These are phyloP conservation scores for Paspalum notatum DNA, from an alignment of 176 grass and related monocot species.

Conservation along the genomic window DNA sequence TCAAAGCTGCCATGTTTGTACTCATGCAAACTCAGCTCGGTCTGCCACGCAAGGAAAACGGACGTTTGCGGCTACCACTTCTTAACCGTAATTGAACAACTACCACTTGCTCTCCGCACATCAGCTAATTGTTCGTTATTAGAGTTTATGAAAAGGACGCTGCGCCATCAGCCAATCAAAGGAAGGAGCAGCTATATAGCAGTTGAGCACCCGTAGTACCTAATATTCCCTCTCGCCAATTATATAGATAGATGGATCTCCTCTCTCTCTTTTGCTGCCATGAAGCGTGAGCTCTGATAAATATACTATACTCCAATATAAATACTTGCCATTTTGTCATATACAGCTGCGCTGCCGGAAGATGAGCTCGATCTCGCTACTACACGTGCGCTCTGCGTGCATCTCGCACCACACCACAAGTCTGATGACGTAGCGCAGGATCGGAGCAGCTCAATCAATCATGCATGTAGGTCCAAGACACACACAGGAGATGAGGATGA, in stretches of 20 bases:
- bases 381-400: neutral
- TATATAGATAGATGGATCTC: too few relatives aligned
- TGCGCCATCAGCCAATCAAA: too few relatives aligned
- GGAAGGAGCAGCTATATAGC: too few relatives aligned
- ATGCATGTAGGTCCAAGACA: neutral
- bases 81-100: too few relatives aligned
- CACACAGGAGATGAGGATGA: neutral
- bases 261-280: neutral
- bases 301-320: neutral
- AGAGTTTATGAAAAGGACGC: too few relatives aligned
- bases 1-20: too few relatives aligned
- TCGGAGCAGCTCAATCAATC: neutral
- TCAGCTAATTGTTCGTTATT: too few relatives aligned
- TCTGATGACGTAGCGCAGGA: neutral
- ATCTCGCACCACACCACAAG: neutral
- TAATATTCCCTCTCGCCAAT: slow-evolving; percentile 1
- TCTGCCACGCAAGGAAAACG: too few relatives aligned
- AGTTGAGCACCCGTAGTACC: neutral
- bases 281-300: too few relatives aligned
- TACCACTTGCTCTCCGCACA: too few relatives aligned
- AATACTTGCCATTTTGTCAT: neutral
- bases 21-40: too few relatives aligned
- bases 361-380: neutral
- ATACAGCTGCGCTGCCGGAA: neutral
- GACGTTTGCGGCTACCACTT: too few relatives aligned